Evolutionary conservation across 1,139 yeast species (phyloP).

Genomic region (Taiozyma sp.): DNA sequence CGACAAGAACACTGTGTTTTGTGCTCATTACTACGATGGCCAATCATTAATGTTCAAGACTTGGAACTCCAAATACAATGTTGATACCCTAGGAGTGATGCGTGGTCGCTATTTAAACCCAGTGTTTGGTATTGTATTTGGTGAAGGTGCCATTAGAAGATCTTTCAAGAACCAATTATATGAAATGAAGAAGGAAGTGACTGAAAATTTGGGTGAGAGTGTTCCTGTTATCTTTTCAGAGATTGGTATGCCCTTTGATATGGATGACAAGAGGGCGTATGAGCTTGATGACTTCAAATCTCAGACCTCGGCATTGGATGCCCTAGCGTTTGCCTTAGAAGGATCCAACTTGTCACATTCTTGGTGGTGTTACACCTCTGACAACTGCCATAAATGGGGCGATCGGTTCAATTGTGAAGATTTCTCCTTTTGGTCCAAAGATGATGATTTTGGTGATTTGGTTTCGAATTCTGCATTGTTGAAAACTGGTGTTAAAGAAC

Average conservation of each 20-base stretch:
- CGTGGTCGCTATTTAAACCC: conserved; percentile 74
- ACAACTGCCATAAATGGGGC: conserved; percentile 76
- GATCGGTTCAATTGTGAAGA: conserved; percentile 94
- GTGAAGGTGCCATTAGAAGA: conserved; percentile 71
- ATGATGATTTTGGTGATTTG: conserved; percentile 35
- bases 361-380: conserved; percentile 77
- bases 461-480: conserved; percentile 1
- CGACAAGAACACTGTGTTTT: conserved; percentile 62
- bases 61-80: conserved; percentile 74
- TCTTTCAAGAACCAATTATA: conserved; percentile 62
- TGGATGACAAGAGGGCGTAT: conserved; percentile 75
- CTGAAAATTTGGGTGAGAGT: conserved; percentile 44
- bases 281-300: conserved; percentile 56
- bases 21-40: conserved; percentile 93
- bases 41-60: conserved; percentile 84
- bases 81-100: conserved; percentile 87
- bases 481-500: not conserved
- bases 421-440: conserved; percentile 77
- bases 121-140: conserved; percentile 69
- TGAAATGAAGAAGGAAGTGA: conserved; percentile 60
- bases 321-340: conserved; percentile 73
- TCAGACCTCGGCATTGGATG: conserved; percentile 82
- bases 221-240: conserved; percentile 81
- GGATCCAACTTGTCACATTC: conserved; percentile 66
- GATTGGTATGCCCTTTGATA: conserved; percentile 96